Evolutionary conservation across 345 rosid species (phyloP).

Genomic region (Abelmoschus esculentus): DNA sequence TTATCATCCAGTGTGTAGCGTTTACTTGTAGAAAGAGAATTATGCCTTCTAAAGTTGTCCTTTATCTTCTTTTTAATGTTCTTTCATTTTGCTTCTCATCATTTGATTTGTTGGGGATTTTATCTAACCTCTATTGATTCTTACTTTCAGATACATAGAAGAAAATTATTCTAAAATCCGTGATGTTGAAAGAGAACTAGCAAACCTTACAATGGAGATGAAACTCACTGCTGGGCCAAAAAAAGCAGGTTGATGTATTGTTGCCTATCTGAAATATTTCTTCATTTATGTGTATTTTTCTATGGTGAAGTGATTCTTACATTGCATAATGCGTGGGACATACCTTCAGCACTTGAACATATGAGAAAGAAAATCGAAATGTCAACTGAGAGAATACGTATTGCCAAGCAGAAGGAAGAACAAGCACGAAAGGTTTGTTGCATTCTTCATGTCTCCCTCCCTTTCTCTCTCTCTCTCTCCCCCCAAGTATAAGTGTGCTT

Average conservation of each 20-base stretch:
- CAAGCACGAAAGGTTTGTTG: conserved; percentile 68
- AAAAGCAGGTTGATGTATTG: conserved; percentile 54
- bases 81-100: background rate
- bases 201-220: conserved; percentile 75
- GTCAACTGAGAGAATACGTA: conserved; percentile 61
- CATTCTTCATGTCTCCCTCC: conserved; percentile 6
- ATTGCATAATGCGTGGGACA: conserved; percentile 13
- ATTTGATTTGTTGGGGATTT: background rate
- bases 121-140: conserved; percentile 1
- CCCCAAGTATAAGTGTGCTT: background rate
- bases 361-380: conserved; percentile 85
- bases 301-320: conserved; percentile 17
- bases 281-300: conserved; percentile 1
- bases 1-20: background rate
- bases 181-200: conserved; percentile 78
- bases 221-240: conserved; percentile 98
- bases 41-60: background rate
- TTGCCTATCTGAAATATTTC: conserved; percentile 1
- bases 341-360: conserved; percentile 61
- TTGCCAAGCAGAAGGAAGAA: conserved; percentile 72
- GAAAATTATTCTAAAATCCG: conserved; percentile 81
- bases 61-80: conserved; percentile 12
- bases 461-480: background rate
- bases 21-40: conserved; percentile 5
- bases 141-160: conserved; percentile 57